Conservation (phyloP, 805 yeast species). For the Pichia paraexigua region DNA sequence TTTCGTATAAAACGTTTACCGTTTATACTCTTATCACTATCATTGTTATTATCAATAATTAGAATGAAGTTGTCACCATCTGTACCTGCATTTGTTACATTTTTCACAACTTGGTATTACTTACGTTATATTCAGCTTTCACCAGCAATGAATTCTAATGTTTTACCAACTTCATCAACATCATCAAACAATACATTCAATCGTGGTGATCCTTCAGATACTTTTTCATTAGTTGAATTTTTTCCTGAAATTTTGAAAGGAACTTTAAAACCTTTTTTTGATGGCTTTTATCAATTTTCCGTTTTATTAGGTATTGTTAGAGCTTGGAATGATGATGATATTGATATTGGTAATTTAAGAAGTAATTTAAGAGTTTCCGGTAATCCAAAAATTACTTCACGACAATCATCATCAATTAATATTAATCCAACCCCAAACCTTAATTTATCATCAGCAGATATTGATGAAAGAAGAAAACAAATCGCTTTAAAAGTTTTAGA, state of each 20-base stretch:
- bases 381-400: background rate
- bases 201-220: slow-evolving; percentile 84
- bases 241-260: slow-evolving; percentile 64
- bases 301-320: slow-evolving; percentile 41
- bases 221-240: slow-evolving; percentile 74
- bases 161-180: slow-evolving; percentile 31
- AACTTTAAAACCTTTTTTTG: slow-evolving; percentile 43
- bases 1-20: slow-evolving; percentile 17
- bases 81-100: slow-evolving; percentile 49
- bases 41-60: slow-evolving; percentile 28
- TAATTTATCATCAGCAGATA: slow-evolving; percentile 29
- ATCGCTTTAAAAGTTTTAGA: slow-evolving; percentile 69
- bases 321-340: slow-evolving; percentile 59
- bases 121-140: slow-evolving; percentile 67
- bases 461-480: slow-evolving; percentile 71
- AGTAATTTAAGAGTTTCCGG: slow-evolving; percentile 51
- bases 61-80: slow-evolving; percentile 39
- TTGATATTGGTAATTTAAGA: slow-evolving; percentile 67
- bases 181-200: slow-evolving; percentile 28
- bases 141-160: slow-evolving; percentile 18
- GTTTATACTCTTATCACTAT: slow-evolving; percentile 10
- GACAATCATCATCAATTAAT: background rate
- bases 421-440: slow-evolving; percentile 4
- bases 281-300: slow-evolving; percentile 32
- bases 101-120: slow-evolving; percentile 66